Conservation (phyloP, 805 yeast genomes). For the Suhomyces pyralidae region DNA sequence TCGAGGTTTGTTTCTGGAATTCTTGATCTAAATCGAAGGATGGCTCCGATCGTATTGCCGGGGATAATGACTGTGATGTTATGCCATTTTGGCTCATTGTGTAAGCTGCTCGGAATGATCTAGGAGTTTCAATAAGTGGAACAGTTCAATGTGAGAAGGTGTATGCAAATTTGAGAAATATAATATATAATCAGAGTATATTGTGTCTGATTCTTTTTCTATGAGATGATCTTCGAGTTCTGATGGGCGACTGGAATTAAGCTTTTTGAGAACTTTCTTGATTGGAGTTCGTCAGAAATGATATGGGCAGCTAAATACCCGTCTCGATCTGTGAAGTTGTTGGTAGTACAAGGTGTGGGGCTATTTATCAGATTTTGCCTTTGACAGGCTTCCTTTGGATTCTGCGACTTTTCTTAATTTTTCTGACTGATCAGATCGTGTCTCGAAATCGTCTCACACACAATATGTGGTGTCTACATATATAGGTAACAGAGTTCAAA, state of each 20-base stretch:
- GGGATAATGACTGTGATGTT: background rate
- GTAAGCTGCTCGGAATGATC: background rate
- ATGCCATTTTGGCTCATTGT: background rate
- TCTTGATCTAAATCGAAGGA: background rate
- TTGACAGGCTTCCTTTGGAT: background rate
- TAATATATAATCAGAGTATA: background rate
- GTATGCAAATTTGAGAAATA: background rate
- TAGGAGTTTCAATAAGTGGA: background rate
- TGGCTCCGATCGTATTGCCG: background rate
- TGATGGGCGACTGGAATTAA: background rate
- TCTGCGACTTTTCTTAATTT: background rate
- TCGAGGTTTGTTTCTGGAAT: background rate
- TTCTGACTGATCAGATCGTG: background rate
- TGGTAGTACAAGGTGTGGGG: background rate
- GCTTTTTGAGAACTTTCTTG: background rate
- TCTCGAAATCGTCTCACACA: background rate
- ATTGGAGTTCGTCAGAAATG: background rate
- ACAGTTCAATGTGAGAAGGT: background rate
- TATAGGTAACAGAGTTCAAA: background rate
- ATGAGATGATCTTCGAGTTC: background rate
- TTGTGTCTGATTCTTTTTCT: background rate
- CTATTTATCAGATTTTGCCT: background rate
- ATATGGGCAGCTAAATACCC: background rate
- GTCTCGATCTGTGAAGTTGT: background rate
- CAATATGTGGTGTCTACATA: background rate